Conservation (phyloP, 2,329 filamentous ascomycete genomes). For the Trichoderma harzianum region DNA sequence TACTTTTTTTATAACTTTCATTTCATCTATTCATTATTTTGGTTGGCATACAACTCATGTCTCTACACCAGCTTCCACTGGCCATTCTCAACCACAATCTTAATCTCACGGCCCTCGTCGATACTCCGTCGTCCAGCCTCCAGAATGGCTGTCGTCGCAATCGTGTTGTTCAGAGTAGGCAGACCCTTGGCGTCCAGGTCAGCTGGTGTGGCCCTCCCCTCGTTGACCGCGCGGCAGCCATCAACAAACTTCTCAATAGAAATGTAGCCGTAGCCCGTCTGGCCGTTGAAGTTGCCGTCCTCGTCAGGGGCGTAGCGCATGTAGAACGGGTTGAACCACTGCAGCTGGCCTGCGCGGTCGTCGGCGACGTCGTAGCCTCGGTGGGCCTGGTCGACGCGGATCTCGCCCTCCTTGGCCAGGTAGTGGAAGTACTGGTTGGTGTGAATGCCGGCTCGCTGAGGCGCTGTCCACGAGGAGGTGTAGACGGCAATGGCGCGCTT, state of each 20-base stretch:
- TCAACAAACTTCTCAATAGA: constrained; percentile 97
- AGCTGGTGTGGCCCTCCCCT: constrained; percentile 66
- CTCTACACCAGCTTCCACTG: constrained; percentile 61
- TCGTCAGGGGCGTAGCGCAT: constrained; percentile 94
- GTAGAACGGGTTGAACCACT: constrained; percentile 94
- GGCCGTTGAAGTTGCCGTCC: constrained; percentile 89
- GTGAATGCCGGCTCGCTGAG: constrained; percentile 89
- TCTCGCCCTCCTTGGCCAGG: constrained; percentile 78
- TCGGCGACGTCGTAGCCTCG: constrained; percentile 93
- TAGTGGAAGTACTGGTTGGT: constrained; percentile 98
- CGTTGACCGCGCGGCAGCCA: constrained; percentile 74
- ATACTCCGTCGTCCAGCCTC: constrained; percentile 82
- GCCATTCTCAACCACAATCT: constrained; percentile 64
- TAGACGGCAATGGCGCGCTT: constrained; percentile 85
- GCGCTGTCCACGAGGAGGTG: constrained; percentile 92
- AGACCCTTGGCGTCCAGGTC: constrained; percentile 77
- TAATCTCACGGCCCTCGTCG: constrained; percentile 75
- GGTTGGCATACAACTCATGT: not conserved
- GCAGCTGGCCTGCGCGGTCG: constrained; percentile 64
- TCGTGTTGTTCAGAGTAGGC: constrained; percentile 83
- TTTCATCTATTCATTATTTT: constrained; percentile 17
- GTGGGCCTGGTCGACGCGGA: constrained; percentile 89
- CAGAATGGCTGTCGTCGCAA: constrained; percentile 87
- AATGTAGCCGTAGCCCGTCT: constrained; percentile 89
- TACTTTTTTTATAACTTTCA: not conserved